phyloP scores from a whole-genome alignment of 2,329 filamentous ascomycete species.

The Talaromyces verruculosus region DNA sequence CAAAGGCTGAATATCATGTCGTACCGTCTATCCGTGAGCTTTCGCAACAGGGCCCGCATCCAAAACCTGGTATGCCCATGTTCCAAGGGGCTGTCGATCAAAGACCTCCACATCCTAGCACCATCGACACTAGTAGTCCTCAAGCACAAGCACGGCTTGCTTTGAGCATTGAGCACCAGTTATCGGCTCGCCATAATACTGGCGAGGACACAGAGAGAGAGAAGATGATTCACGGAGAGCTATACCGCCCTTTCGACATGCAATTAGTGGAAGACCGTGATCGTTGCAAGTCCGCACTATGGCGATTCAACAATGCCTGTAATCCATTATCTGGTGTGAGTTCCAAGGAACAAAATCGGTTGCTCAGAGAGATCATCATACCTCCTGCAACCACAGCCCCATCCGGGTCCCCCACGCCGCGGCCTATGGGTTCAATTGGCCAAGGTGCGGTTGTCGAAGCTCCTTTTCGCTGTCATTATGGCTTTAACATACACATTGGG shows the following conservation, averaged over 20 bases:
- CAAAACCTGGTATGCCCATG: conserved; percentile 39
- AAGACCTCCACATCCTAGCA: conserved; percentile 35
- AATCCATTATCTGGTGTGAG: conserved; percentile 73
- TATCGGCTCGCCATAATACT: conserved; percentile 41
- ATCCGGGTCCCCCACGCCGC: conserved; percentile 54
- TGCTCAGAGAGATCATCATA: conserved; percentile 42
- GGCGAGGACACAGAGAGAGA: conserved; percentile 71
- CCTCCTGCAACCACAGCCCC: conserved; percentile 47
- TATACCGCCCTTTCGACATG: conserved; percentile 76
- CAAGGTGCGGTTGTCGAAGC: conserved; percentile 76
- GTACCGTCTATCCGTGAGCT: conserved; percentile 45
- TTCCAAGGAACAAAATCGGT: conserved; percentile 42
- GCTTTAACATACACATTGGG: conserved; percentile 88
- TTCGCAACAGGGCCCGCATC: conserved; percentile 37
- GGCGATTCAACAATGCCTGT: conserved; percentile 80
- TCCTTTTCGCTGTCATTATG: conserved; percentile 91
- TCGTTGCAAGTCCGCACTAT: conserved; percentile 76
- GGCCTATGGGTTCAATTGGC: conserved; percentile 63
- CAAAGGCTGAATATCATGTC: conserved; percentile 43
- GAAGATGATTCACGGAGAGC: conserved; percentile 78
- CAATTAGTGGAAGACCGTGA: conserved; percentile 82
- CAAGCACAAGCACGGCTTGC: conserved; percentile 47
- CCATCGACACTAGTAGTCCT: conserved; percentile 42
- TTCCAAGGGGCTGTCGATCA: conserved; percentile 41
- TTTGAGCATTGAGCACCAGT: conserved; percentile 44